Conservation (phyloP, 208 protist genomes). For the Trypanosoma cruzi region DNA sequence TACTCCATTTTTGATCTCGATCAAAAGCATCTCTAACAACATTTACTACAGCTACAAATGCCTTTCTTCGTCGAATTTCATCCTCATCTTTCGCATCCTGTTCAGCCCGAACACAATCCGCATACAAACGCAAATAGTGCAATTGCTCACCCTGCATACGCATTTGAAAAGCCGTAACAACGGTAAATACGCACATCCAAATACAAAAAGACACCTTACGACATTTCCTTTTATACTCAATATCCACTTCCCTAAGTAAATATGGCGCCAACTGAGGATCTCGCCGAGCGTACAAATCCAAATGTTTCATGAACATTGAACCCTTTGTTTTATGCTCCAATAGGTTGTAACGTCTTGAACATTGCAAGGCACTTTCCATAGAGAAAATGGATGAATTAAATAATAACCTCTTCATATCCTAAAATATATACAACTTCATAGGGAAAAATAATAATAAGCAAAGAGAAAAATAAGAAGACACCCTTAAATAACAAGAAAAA, state of each 20-base stretch:
- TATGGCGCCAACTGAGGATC: conserved; percentile 90
- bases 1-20: conserved; percentile 72
- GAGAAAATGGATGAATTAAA: not conserved
- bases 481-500: conserved; percentile 1
- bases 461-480: conserved; percentile 2
- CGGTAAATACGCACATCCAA: conserved; percentile 81
- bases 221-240: conserved; percentile 91
- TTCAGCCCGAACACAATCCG: conserved; percentile 60
- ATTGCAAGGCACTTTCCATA: conserved; percentile 20
- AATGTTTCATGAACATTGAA: conserved; percentile 86
- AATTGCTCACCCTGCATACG: conserved; percentile 77
- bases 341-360: conserved; percentile 52
- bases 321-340: conserved; percentile 87
- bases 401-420: conserved; percentile 22
- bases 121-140: conserved; percentile 86
- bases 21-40: conserved; percentile 79
- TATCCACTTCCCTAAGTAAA: conserved; percentile 89
- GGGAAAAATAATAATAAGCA: conserved; percentile 6
- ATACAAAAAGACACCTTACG: conserved; percentile 84
- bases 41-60: conserved; percentile 81
- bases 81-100: conserved; percentile 85
- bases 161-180: conserved; percentile 60
- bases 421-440: not conserved
- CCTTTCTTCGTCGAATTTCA: conserved; percentile 67
- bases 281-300: conserved; percentile 89